Evolutionary conservation across 1,139 yeast genomes (phyloP).

Genomic region (Diutina neorugosa): DNA sequence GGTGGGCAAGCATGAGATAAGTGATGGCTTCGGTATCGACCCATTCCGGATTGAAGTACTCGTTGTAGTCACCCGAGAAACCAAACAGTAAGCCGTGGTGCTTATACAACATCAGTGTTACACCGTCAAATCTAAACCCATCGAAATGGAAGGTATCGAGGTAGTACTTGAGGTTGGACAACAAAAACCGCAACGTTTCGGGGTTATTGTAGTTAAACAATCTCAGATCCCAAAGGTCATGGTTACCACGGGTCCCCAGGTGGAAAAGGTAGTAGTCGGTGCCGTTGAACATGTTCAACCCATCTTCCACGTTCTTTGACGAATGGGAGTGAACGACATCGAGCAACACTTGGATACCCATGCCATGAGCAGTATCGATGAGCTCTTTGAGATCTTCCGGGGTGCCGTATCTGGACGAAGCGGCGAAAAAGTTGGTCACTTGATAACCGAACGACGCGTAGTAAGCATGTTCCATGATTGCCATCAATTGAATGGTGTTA

Average conservation of each 20-base stretch:
- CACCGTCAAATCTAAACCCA: conserved; percentile 96
- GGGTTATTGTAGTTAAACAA: conserved; percentile 83
- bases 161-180: conserved; percentile 80
- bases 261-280: conserved; percentile 94
- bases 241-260: conserved; percentile 73
- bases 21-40: conserved; percentile 84
- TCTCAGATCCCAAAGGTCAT: conserved; percentile 91
- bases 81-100: conserved; percentile 91
- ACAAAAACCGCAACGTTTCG: conserved; percentile 78
- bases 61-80: conserved; percentile 87
- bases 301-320: conserved; percentile 88
- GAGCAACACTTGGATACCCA: conserved; percentile 76
- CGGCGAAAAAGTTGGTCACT: conserved; percentile 84
- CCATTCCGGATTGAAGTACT: conserved; percentile 68
- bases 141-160: conserved; percentile 79
- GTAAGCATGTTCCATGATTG: conserved; percentile 97
- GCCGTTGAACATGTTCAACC: conserved; percentile 88
- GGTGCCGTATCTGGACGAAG: conserved; percentile 80
- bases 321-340: conserved; percentile 97
- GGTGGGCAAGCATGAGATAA: conserved; percentile 82
- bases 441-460: conserved; percentile 97
- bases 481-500: conserved; percentile 92
- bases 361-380: conserved; percentile 81
- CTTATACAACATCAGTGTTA: conserved; percentile 79
- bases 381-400: conserved; percentile 90